Percentiles rank a stretch among this genome's conserved stretches.
Conservation (phyloP, 129 eudicot genomes). For the Flaveria bidentis region DNA sequence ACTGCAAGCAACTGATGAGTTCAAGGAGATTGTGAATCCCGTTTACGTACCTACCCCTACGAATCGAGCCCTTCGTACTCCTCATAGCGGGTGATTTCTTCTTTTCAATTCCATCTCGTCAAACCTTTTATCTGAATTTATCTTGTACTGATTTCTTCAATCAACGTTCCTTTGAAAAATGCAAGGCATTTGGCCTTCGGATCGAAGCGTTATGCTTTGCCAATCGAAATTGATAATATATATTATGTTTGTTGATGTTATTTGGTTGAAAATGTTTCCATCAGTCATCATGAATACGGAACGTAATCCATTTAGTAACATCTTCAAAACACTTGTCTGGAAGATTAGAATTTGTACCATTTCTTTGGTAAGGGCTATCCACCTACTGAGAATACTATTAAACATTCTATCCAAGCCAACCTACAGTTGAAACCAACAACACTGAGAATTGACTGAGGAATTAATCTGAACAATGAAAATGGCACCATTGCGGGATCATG, state of each 20-base stretch:
- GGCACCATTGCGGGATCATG: background rate
- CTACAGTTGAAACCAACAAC: background rate
- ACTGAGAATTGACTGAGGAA: no score
- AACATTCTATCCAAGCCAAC: background rate
- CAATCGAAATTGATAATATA: background rate
- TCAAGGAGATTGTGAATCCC: constrained; percentile 44
- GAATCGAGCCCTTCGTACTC: constrained; percentile 78
- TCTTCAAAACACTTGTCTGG: background rate
- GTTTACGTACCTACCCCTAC: constrained; percentile 68
- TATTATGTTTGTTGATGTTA: background rate
- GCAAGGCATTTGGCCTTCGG: background rate
- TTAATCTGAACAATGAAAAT: background rate
- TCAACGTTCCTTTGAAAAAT: background rate
- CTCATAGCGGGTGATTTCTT: constrained; percentile 81
- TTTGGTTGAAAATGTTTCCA: background rate
- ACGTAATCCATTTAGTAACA: background rate
- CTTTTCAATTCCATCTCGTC: background rate
- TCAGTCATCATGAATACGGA: background rate
- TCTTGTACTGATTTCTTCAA: no score
- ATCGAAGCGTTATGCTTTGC: background rate
- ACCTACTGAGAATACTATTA: background rate
- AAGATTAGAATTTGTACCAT: background rate
- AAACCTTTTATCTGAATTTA: background rate
- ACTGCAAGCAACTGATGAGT: constrained; percentile 7
- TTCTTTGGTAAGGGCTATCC: background rate